Evolutionary conservation across 1,284 basidiomycete genomes (phyloP).

Genomic region (Termitomyces sp.): DNA sequence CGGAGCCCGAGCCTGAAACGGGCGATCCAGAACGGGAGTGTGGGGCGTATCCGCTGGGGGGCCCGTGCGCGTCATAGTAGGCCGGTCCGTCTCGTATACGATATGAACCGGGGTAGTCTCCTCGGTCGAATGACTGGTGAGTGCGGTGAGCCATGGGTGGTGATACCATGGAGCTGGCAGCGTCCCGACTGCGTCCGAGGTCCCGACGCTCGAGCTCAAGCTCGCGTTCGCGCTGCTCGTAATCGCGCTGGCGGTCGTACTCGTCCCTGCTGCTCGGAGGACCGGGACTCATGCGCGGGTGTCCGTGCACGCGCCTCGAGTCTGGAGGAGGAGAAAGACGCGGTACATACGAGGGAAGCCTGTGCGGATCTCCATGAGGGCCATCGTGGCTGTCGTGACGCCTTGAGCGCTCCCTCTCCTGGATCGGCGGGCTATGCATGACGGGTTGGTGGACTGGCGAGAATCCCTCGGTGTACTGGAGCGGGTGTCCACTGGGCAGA

Average conservation of each 20-base stretch:
- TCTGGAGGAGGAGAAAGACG: constrained; percentile 36
- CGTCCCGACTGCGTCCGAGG: constrained; percentile 25
- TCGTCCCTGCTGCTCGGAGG: constrained; percentile 52
- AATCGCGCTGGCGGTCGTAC: constrained; percentile 42
- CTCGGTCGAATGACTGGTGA: constrained; percentile 33
- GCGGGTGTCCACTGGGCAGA: constrained; percentile 33
- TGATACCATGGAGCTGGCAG: constrained; percentile 27
- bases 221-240: constrained; percentile 23
- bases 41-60: constrained; percentile 27
- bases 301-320: constrained; percentile 45
- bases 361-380: constrained; percentile 22
- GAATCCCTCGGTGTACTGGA: constrained; percentile 41
- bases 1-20: constrained; percentile 43
- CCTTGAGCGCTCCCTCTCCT: constrained; percentile 41
- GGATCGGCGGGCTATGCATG: constrained; percentile 45
- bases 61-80: constrained; percentile 39
- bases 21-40: constrained; percentile 53
- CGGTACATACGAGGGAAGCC: constrained; percentile 22
- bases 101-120: constrained; percentile 33
- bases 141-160: constrained; percentile 38
- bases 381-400: constrained; percentile 39
- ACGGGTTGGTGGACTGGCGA: constrained; percentile 40
- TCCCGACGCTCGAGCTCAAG: constrained; percentile 45
- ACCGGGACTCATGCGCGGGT: constrained; percentile 63
- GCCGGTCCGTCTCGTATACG: constrained; percentile 29